Percentiles rank a stretch among this genome's conserved stretches.
Evolutionary conservation across 345 rosid species (phyloP).

Genomic region (Combretum micranthum): DNA sequence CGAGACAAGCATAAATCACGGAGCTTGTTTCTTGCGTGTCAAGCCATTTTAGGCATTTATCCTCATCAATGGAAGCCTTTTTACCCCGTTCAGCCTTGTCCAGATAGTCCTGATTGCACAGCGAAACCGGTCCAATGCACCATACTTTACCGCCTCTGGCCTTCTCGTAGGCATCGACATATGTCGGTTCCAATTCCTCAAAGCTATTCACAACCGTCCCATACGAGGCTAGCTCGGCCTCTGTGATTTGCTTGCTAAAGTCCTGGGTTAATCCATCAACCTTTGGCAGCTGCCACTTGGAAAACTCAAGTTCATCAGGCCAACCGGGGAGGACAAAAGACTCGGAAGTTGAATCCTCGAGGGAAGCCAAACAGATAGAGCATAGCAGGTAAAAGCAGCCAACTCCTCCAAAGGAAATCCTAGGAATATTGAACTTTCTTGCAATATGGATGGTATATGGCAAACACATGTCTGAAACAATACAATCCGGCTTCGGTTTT

Average conservation of each 20-base stretch:
- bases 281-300: constrained; percentile 29
- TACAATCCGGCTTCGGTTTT: constrained; percentile 30
- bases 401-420: constrained; percentile 34
- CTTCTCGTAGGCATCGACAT: constrained; percentile 12
- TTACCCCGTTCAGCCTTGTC: constrained; percentile 38
- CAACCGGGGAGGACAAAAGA: constrained; percentile 31
- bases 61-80: constrained; percentile 9
- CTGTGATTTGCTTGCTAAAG: constrained; percentile 22
- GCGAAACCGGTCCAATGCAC: constrained; percentile 50
- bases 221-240: constrained; percentile 16
- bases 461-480: constrained; percentile 35
- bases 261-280: constrained; percentile 1
- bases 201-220: constrained; percentile 32
- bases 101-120: constrained; percentile 10
- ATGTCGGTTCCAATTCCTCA: constrained; percentile 28
- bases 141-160: constrained; percentile 18
- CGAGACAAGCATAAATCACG: constrained; percentile 42
- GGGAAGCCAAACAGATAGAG: constrained; percentile 6
- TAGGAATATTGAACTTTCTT: constrained; percentile 30
- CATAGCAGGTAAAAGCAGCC: constrained; percentile 31
- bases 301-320: constrained; percentile 19
- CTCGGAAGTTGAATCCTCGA: constrained; percentile 16
- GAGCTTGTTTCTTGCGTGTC: constrained; percentile 18
- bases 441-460: constrained; percentile 28
- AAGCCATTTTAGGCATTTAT: constrained; percentile 22